These are phyloP conservation scores for Ephemerocybe angulata DNA, from an alignment of 768 basidiomycete genomes.

Conservation along the genomic window DNA sequence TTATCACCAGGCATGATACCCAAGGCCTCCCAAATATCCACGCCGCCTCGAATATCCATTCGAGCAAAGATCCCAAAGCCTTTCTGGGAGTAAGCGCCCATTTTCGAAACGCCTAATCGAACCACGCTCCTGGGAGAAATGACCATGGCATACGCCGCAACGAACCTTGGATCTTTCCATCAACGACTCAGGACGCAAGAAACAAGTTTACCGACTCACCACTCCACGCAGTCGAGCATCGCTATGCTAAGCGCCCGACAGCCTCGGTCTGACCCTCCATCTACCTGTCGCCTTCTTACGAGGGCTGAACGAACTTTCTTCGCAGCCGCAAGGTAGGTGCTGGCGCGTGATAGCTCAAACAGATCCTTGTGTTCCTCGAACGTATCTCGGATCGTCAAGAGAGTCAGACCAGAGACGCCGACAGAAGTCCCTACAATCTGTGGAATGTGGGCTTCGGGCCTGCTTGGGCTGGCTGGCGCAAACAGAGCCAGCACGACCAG, in stretches of 20 bases:
- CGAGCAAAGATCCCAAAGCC: neutral
- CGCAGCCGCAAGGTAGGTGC: no score
- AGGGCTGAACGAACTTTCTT: no score
- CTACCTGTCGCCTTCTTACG: no score
- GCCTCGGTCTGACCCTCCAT: no score
- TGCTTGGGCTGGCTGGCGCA: neutral
- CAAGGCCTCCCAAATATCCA: neutral
- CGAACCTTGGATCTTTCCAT: neutral
- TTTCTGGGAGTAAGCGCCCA: neutral
- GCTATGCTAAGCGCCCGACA: neutral
- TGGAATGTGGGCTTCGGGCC: neutral
- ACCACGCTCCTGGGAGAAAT: neutral
- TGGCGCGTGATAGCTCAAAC: no score
- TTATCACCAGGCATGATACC: neutral
- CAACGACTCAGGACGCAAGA: neutral
- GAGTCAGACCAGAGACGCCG: neutral
- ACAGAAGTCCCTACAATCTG: neutral
- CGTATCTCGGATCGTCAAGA: neutral
- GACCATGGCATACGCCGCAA: neutral
- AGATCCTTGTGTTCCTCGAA: neutral
- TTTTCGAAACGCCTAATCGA: neutral
- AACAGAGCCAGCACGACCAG: neutral
- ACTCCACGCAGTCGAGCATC: neutral
- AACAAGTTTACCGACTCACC: neutral
- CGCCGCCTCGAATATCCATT: neutral